phyloP scores from a whole-genome alignment of 1,284 basidiomycete genomes.

The Austroboletus novae-zelandiae region DNA sequence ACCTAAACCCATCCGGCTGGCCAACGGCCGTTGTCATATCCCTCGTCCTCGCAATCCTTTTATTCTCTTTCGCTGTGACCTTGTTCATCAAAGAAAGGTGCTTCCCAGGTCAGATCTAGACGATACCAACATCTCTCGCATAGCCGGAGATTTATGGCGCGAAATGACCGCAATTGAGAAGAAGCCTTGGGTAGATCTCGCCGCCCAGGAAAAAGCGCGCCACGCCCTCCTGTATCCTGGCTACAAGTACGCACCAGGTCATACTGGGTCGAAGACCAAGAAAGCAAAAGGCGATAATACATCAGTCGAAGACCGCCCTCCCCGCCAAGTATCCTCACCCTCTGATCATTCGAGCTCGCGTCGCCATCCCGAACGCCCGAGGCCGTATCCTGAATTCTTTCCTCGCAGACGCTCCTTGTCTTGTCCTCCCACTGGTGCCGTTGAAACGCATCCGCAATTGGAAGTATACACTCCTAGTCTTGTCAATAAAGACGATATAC shows the following conservation, averaged over 20 bases:
- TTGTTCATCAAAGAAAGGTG: constrained; percentile 45
- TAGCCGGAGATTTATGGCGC: constrained; percentile 55
- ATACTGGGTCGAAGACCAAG: constrained; percentile 21
- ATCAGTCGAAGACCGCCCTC: constrained; percentile 22
- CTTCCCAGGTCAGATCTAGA: constrained; percentile 47
- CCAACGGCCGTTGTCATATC: constrained; percentile 47
- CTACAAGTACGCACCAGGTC: constrained; percentile 45
- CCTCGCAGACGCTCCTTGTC: constrained; percentile 37
- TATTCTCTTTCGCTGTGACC: constrained; percentile 78
- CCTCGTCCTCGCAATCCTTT: constrained; percentile 85
- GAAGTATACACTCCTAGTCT: constrained; percentile 19
- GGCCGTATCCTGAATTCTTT: constrained; percentile 20
- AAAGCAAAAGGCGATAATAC: constrained; percentile 16
- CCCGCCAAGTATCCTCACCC: constrained; percentile 39
- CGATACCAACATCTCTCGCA: constrained; percentile 56
- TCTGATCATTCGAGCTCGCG: constrained; percentile 1
- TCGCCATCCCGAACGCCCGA: constrained; percentile 17
- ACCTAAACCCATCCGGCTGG: constrained; percentile 15
- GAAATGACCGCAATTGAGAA: constrained; percentile 44
- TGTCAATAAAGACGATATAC: constrained; percentile 38
- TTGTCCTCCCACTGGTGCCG: constrained; percentile 38
- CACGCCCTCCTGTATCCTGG: constrained; percentile 46
- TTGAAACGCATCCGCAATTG: constrained; percentile 17
- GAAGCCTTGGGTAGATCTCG: constrained; percentile 49
- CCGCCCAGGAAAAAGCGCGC: constrained; percentile 46